These are phyloP conservation scores for Pseudozyma tsukubaensis DNA, from an alignment of 1,284 basidiomycete genomes.

Conservation along the genomic window DNA sequence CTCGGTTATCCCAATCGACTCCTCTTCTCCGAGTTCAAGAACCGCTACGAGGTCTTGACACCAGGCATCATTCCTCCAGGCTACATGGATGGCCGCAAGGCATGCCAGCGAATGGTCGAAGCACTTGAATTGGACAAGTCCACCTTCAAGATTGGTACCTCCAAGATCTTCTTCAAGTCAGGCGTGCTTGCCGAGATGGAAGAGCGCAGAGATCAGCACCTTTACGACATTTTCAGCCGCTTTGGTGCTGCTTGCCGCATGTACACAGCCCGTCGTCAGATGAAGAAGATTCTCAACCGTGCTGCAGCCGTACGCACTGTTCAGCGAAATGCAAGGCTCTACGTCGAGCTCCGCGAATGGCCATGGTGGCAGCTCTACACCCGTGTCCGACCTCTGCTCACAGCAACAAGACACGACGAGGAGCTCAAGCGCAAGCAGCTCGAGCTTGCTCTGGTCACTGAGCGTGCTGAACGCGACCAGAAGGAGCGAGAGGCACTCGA, in stretches of 20 bases:
- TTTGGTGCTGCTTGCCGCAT: constrained; percentile 87
- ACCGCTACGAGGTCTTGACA: constrained; percentile 94
- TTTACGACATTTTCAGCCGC: constrained; percentile 89
- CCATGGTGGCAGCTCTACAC: constrained; percentile 99
- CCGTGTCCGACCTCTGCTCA: constrained; percentile 88
- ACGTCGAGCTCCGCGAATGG: constrained; percentile 85
- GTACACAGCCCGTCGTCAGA: constrained; percentile 87
- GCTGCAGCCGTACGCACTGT: constrained; percentile 91
- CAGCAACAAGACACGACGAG: constrained; percentile 91
- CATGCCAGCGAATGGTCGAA: constrained; percentile 91
- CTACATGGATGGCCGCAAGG: constrained; percentile 97
- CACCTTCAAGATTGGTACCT: constrained; percentile 90
- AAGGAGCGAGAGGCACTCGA: constrained; percentile 61
- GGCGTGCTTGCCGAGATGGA: constrained; percentile 98
- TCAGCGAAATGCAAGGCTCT: constrained; percentile 91
- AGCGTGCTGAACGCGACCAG: constrained; percentile 65
- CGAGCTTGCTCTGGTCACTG: constrained; percentile 77
- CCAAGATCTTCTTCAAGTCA: constrained; percentile 99
- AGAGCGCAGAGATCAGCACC: constrained; percentile 85
- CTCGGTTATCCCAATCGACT: constrained; percentile 96
- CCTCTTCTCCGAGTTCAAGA: constrained; percentile 96
- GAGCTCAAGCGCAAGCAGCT: constrained; percentile 89
- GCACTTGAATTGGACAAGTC: constrained; percentile 86
- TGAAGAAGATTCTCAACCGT: constrained; percentile 94
- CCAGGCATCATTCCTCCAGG: constrained; percentile 90